These are phyloP conservation scores for Chaetomium strumarium DNA, from an alignment of 2,329 filamentous ascomycete species.

Conservation along the genomic window DNA sequence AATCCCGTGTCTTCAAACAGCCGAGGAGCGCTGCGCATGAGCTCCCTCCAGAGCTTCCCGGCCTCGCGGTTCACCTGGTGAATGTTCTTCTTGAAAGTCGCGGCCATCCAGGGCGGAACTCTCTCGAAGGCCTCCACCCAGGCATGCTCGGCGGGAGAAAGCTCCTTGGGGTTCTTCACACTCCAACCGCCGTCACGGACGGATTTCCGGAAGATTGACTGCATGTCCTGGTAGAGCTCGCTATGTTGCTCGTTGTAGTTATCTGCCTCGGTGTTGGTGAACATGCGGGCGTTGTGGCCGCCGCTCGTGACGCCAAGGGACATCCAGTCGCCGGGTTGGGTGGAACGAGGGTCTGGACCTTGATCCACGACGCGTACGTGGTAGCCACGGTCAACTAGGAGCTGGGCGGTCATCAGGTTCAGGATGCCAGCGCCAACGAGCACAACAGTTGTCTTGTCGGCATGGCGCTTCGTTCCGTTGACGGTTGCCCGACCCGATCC, in stretches of 20 bases:
- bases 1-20: background rate
- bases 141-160: background rate
- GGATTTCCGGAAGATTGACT: background rate
- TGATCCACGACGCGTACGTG: too few relatives aligned
- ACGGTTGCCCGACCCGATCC: too few relatives aligned
- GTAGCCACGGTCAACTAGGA: too few relatives aligned
- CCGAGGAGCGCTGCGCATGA: background rate
- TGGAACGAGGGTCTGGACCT: background rate
- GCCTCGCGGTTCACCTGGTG: background rate
- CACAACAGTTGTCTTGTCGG: too few relatives aligned
- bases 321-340: background rate
- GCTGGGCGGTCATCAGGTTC: too few relatives aligned
- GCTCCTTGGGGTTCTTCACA: background rate
- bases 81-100: constrained; percentile 1
- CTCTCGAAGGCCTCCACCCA: background rate
- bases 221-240: background rate
- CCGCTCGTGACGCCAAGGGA: background rate
- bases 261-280: background rate
- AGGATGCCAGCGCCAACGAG: too few relatives aligned
- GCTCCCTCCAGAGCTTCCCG: background rate
- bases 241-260: background rate
- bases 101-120: background rate
- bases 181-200: background rate
- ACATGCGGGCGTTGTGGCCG: background rate
- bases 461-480: too few relatives aligned